phyloP scores from a whole-genome alignment of 306 rosid genomes.

The Glycine latifolia region DNA sequence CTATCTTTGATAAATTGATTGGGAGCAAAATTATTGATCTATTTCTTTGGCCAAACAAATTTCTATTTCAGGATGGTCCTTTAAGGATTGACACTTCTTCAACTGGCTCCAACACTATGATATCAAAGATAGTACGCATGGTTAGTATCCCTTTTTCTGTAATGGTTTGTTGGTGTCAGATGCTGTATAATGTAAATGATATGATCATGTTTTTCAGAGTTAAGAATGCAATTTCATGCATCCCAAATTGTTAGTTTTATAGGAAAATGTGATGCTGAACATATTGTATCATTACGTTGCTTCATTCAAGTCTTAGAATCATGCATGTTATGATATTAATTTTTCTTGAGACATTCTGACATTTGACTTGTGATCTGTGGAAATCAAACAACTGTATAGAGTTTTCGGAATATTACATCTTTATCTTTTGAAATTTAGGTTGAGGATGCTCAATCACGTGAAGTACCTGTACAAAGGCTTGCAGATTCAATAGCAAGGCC shows the following conservation, averaged over 20 bases:
- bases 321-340: neutral
- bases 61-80: conserved; percentile 90
- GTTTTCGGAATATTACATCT: conserved; percentile 36
- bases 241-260: conserved; percentile 29
- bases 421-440: conserved; percentile 65
- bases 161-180: neutral
- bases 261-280: conserved; percentile 11
- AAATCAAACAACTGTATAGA: conserved; percentile 14
- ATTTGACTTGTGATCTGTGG: conserved; percentile 17
- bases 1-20: conserved; percentile 19
- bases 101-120: conserved; percentile 89
- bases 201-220: neutral
- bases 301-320: conserved; percentile 6
- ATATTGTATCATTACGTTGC: conserved; percentile 25
- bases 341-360: conserved; percentile 27
- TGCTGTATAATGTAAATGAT: too few relatives aligned
- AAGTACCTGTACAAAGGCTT: conserved; percentile 97
- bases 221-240: conserved; percentile 22
- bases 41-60: conserved; percentile 43
- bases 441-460: conserved; percentile 98
- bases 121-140: conserved; percentile 94
- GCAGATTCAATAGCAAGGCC: conserved; percentile 98
- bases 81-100: conserved; percentile 94
- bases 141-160: conserved; percentile 57
- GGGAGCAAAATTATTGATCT: conserved; percentile 35